Evolutionary conservation across 31 red algal species (phyloP), one percentile per base, ranked within the genome.

Genomic region (Porphyra umbilicalis): DNA sequence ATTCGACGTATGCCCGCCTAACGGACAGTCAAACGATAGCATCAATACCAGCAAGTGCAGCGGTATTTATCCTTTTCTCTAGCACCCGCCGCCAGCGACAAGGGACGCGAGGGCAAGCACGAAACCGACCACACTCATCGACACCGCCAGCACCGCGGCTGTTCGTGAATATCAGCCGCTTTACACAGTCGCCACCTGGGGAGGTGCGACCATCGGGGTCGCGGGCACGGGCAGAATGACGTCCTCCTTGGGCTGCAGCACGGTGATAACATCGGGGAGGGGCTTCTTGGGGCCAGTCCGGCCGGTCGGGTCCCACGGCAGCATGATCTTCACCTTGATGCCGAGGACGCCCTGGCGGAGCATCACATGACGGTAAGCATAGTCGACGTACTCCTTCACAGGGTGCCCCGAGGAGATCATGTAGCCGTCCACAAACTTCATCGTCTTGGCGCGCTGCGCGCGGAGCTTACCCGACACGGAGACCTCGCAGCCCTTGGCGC

Each of bases 401-500:
- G 96, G 93, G 39, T 98, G 87, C 32, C 96, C 96, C 38, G 96
- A 92, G 10, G 90, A 93, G 14, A 98, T 93, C 96, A 98, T 95
- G 87, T 98, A 98, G 10, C 96, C 96, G 84, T 98, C 96, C 40
- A 87, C 86, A 78, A 98, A 98, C 88, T 98, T 98, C 96, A 98
- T 98, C 20, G 96, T 95, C 89, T 98, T 98, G 9, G 96, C 96
- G 82, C 96, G 93, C 90, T 98, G 96, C 40, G 93, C 96, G 75
- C 96, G 93, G 20, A 98, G 85, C 87, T 95, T 95, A 30, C 96
- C 96, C 80, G 91, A 92, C 29, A 98, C 93, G 36, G 90, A 88
- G 36, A 98, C 96, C 32, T 85, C 84, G 76, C 93, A 95, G 30
- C 96, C 96, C 89, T 94, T 98, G 32, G 96, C 96, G 40, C 92